Percentiles rank a stretch among this genome's conserved stretches.
Conservation (phyloP, 495 filamentous ascomycete genomes). For the Glonium stellatum region DNA sequence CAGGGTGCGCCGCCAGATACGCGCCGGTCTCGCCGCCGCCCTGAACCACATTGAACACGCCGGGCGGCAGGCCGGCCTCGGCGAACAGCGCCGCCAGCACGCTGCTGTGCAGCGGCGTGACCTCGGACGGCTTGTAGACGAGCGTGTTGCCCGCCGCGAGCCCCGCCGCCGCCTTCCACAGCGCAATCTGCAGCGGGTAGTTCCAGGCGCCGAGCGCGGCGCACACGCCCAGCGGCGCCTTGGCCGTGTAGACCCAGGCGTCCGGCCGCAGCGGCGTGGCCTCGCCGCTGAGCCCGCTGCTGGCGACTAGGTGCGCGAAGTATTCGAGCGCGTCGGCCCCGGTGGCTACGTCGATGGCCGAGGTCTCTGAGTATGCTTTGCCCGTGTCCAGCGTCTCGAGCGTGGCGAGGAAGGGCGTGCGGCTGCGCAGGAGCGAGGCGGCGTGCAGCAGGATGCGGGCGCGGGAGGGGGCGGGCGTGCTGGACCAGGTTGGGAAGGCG, state of each 20-base stretch:
- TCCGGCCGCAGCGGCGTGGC: conserved; percentile 32
- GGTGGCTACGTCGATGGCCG: conserved; percentile 51
- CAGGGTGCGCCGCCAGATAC: conserved; percentile 58
- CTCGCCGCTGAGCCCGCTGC: conserved; percentile 30
- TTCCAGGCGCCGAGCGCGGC: conserved; percentile 40
- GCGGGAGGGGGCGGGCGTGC: conserved; percentile 23
- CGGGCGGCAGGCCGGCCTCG: conserved; percentile 66
- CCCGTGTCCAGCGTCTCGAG: conserved; percentile 36
- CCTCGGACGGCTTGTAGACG: conserved; percentile 81
- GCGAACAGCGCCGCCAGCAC: conserved; percentile 62
- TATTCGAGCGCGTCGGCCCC: conserved; percentile 36
- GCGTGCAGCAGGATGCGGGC: conserved; percentile 27
- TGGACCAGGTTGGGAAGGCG: conserved; percentile 26
- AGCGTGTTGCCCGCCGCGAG: conserved; percentile 79
- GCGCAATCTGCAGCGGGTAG: conserved; percentile 82
- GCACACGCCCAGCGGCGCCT: conserved; percentile 35
- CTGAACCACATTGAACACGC: conserved; percentile 77
- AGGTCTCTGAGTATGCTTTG: conserved; percentile 41
- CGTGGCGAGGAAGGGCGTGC: conserved; percentile 21
- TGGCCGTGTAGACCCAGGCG: conserved; percentile 30
- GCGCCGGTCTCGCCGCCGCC: conserved; percentile 65
- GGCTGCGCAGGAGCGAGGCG: conserved; percentile 23
- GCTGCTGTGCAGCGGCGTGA: conserved; percentile 65
- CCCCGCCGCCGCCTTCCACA: conserved; percentile 80
- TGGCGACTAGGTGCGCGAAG: conserved; percentile 24